phyloP scores from a whole-genome alignment of 257 asterid species.

The Penstemon newberryi region DNA sequence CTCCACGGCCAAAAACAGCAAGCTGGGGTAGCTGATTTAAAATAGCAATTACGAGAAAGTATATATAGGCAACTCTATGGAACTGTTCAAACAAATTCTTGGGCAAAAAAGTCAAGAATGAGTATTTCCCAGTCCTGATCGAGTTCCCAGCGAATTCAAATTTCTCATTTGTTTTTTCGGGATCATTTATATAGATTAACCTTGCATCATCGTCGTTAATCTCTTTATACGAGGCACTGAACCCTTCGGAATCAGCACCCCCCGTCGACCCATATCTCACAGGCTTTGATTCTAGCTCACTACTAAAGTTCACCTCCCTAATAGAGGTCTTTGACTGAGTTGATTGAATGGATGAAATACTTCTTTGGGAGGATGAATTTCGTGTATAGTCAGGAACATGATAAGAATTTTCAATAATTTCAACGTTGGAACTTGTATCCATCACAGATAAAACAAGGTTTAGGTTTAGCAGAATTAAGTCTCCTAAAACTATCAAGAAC shows the following conservation, averaged over 20 bases:
- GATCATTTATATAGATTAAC: slow-evolving; percentile 68
- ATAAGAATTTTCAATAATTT: slow-evolving; percentile 34
- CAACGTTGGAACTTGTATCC: slow-evolving; percentile 55
- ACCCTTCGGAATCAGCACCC: slow-evolving; percentile 75
- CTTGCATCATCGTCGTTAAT: slow-evolving; percentile 88
- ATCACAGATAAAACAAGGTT: slow-evolving; percentile 36
- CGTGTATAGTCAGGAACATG: slow-evolving; percentile 37
- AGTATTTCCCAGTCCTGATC: slow-evolving; percentile 71
- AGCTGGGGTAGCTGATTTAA: slow-evolving; percentile 97
- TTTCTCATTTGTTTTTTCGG: slow-evolving; percentile 61
- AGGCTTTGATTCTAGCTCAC: slow-evolving; percentile 55
- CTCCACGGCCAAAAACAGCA: slow-evolving; percentile 95
- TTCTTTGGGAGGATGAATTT: slow-evolving; percentile 52
- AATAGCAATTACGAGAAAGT: slow-evolving; percentile 87
- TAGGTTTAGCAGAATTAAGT: slow-evolving; percentile 28
- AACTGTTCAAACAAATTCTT: slow-evolving; percentile 91
- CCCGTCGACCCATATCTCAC: slow-evolving; percentile 74
- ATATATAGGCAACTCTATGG: slow-evolving; percentile 90
- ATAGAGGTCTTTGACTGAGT: slow-evolving; percentile 53
- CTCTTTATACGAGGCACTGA: slow-evolving; percentile 72
- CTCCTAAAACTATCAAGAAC: slow-evolving; percentile 37
- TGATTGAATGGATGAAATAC: slow-evolving; percentile 55
- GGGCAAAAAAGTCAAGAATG: slow-evolving; percentile 84
- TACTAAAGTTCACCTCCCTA: slow-evolving; percentile 57
- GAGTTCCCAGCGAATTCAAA: slow-evolving; percentile 74